Base-by-base conservation (phyloP, 768 basidiomycete genomes). In the Russula griseocarnosa region DNA sequence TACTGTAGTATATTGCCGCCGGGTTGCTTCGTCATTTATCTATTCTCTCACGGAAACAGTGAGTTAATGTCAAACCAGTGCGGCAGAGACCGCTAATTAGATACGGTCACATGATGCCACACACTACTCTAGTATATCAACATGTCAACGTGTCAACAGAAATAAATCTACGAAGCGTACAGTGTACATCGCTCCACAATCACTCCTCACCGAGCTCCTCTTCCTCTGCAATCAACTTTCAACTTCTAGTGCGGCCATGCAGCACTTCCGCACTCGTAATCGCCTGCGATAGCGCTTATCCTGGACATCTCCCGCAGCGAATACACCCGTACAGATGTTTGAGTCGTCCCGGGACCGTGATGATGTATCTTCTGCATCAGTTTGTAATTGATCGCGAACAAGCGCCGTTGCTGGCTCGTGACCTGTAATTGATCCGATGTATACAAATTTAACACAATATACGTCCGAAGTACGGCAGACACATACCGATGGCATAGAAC, bases 301-400 rank as follows among this genome's bases (percentile, higher is more conserved):
- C 77, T 99, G 96, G 0, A 99, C 97, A 70, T 98, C 97, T 62
- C 97, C 97, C 14, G 97, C 97, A 0, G 97, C 97, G 74, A 94
- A 99, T n/a, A 99, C 93, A 65, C 95, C 97, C 74, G 86, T 64
- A 98, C 86, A 55, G 86, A 91, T 0, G 97, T 99, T 76, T 94
- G 88, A 9, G 96, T 90, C 11, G 95, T 98, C 97, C 97, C 1
- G 97, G 96, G 3, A 94, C 86, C 18, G 95, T 98, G 71, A 93
- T 83, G 74, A 99, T 94, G 76, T 99, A 99, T 6, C 97, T 61
- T 98, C 96, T 3, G 84, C 79, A 73, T 98, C 97, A 3, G 88
- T 91, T 69, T 94, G 85, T 51, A 99, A 73, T 74, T 98, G 97
- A 26, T 81, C 81, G 54, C 91, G 88, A 65, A 99, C 88, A 63